Percentiles rank a stretch among this genome's conserved stretches.
Evolutionary conservation across 2,329 filamentous ascomycete genomes (phyloP).

Genomic region (Lojkania enalia): DNA sequence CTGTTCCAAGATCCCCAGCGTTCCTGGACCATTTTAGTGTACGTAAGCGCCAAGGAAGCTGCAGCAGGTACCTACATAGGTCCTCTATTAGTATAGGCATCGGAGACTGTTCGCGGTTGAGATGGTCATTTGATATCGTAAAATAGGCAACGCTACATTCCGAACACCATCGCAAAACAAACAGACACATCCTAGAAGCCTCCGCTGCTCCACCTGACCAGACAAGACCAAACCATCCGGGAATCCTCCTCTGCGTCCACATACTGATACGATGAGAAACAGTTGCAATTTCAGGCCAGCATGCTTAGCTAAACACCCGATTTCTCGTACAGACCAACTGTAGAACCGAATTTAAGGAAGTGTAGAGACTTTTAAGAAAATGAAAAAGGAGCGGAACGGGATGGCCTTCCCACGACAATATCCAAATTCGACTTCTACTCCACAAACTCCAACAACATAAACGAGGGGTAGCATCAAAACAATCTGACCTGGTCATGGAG

Average conservation of each 20-base stretch:
- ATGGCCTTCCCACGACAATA: constrained; percentile 15
- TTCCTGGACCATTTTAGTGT: no score
- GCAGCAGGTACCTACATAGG: no score
- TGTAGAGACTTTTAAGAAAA: constrained; percentile 13
- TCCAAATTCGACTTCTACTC: constrained; percentile 18
- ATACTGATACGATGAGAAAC: not conserved
- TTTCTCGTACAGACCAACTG: no score
- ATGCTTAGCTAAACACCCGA: not conserved
- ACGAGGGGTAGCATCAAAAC: constrained; percentile 5
- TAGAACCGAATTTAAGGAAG: not conserved
- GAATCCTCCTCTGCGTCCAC: no score
- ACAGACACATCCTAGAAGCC: no score
- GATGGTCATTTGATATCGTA: constrained; percentile 34
- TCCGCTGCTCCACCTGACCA: no score
- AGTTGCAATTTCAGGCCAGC: not conserved
- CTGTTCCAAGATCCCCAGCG: no score
- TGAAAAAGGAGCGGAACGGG: constrained; percentile 20
- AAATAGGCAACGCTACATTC: constrained; percentile 33
- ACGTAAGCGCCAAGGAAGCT: no score
- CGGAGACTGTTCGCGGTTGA: constrained; percentile 8
- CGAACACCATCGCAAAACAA: not conserved
- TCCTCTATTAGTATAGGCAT: no score
- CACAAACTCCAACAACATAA: constrained; percentile 11
- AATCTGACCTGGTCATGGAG: no score
- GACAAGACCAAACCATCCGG: no score